phyloP scores from a whole-genome alignment of 1,139 yeast species.

The Diutina pseudorugosa region DNA sequence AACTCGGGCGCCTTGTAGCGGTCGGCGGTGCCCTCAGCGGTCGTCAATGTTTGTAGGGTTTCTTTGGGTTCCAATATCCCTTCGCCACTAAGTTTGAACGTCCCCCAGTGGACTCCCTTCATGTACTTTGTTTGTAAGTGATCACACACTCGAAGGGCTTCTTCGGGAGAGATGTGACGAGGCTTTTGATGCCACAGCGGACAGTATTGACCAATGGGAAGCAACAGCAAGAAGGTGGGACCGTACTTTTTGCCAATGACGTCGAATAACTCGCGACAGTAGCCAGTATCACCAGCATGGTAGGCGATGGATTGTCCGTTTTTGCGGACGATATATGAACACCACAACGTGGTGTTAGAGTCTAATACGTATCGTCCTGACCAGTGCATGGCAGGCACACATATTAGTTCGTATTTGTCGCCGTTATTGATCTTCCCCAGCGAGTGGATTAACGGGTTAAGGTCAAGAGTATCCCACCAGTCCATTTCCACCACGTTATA shows the following conservation, averaged over 20 bases:
- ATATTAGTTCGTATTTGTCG: conserved; percentile 56
- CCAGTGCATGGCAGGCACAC: conserved; percentile 98
- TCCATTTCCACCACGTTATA: conserved; percentile 57
- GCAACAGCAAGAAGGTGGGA: conserved; percentile 50
- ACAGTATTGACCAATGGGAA: conserved; percentile 92
- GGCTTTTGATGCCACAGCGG: conserved; percentile 94
- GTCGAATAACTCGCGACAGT: conserved; percentile 55
- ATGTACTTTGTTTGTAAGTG: conserved; percentile 50
- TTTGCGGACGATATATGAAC: conserved; percentile 61
- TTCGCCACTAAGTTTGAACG: conserved; percentile 81
- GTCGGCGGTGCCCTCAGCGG: conserved; percentile 10
- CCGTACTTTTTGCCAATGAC: conserved; percentile 57
- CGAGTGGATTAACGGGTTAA: conserved; percentile 20
- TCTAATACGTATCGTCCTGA: conserved; percentile 74
- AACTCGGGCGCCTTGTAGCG: conserved; percentile 26
- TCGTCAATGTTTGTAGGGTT: conserved; percentile 16
- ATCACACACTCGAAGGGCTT: conserved; percentile 54
- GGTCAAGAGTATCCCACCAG: conserved; percentile 75
- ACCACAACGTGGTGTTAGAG: conserved; percentile 76
- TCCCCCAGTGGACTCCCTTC: conserved; percentile 95
- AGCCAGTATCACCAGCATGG: conserved; percentile 96
- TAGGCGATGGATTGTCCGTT: conserved; percentile 61
- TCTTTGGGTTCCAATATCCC: conserved; percentile 73
- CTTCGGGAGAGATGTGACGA: conserved; percentile 76
- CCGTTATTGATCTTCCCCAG: conserved; percentile 15